Percentiles rank a stretch among this genome's conserved stretches.
Conservation (phyloP, 2,329 filamentous ascomycete genomes). For the Fonsecaea monophora region DNA sequence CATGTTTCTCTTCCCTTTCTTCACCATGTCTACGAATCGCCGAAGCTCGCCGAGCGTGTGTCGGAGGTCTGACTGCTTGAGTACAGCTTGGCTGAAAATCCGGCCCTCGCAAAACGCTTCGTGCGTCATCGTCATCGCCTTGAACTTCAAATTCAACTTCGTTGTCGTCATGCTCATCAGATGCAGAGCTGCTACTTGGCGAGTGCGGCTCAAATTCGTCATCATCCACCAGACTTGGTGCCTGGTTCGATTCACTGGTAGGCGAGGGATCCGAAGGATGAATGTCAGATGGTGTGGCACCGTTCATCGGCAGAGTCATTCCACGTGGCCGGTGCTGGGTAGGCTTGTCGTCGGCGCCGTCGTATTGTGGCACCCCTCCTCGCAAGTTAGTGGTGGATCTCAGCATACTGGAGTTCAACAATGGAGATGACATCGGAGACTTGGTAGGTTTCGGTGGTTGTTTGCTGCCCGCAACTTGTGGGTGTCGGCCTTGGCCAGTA, state of each 20-base stretch:
- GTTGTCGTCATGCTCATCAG: conserved; percentile 60
- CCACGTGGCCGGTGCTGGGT: conserved; percentile 27
- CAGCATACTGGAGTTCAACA: conserved; percentile 47
- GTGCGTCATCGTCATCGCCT: conserved; percentile 52
- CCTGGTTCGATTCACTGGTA: conserved; percentile 71
- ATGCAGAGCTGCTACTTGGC: conserved; percentile 61
- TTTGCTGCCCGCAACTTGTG: conserved; percentile 44
- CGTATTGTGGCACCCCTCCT: conserved; percentile 22
- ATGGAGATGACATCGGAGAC: conserved; percentile 58
- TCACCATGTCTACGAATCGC: conserved; percentile 42
- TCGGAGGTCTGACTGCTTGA: conserved; percentile 46
- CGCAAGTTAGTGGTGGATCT: conserved; percentile 15
- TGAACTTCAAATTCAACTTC: conserved; percentile 57
- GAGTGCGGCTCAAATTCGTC: conserved; percentile 76
- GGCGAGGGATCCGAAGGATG: conserved; percentile 41
- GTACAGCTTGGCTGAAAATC: conserved; percentile 47
- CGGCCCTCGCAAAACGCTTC: conserved; percentile 40
- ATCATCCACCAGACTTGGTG: conserved; percentile 79
- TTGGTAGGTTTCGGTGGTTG: conserved; percentile 65
- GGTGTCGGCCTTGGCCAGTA: conserved; percentile 32
- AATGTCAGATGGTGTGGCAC: conserved; percentile 16
- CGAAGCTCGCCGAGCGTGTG: conserved; percentile 45
- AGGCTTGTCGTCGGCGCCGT: conserved; percentile 15
- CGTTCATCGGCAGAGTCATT: conserved; percentile 29
- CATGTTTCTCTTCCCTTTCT: conserved; percentile 47